Evolutionary conservation across 2,329 filamentous ascomycete genomes (phyloP).

Genomic region (Neobulgaria alba): DNA sequence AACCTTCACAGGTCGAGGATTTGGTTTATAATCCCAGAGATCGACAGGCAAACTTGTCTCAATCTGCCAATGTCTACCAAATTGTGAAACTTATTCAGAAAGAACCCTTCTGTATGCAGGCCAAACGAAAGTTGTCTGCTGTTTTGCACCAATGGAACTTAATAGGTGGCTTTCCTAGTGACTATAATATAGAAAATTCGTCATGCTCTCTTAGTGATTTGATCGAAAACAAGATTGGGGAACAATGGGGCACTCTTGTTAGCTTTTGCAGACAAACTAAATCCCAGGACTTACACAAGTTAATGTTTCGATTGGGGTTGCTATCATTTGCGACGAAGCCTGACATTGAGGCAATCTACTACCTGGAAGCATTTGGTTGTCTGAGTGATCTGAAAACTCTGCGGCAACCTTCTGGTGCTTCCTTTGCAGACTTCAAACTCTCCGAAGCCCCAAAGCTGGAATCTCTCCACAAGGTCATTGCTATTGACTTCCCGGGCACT

Average conservation of each 20-base stretch:
- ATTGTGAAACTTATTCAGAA: constrained; percentile 9
- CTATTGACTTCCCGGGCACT: constrained; percentile 5
- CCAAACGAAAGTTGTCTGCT: constrained; percentile 5
- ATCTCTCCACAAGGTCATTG: constrained; percentile 7
- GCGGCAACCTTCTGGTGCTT: constrained; percentile 6
- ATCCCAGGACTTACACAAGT: constrained; percentile 5
- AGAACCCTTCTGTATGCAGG: constrained; percentile 6
- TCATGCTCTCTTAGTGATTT: constrained; percentile 20
- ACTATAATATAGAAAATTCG: constrained; percentile 3
- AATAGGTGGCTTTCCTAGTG: constrained; percentile 25
- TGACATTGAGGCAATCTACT: constrained; percentile 19
- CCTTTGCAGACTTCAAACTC: constrained; percentile 8
- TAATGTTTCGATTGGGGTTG: constrained; percentile 23
- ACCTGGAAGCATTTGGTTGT: constrained; percentile 9
- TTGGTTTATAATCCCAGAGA: constrained; percentile 10
- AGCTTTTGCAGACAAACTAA: constrained; percentile 19
- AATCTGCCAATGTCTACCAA: constrained; percentile 16
- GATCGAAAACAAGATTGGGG: constrained; percentile 24
- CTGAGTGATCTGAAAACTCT: constrained; percentile 9
- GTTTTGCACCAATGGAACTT: constrained; percentile 22
- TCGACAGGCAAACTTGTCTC: constrained; percentile 5
- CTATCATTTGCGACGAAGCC: constrained; percentile 21
- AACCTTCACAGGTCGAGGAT: constrained; percentile 2
- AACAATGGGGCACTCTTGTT: constrained; percentile 26
- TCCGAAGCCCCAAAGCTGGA: constrained; percentile 6